Evolutionary conservation across 2,329 filamentous ascomycete genomes (phyloP), one percentile per base, ranked within the genome.

Genomic region (Pestalotiopsis sp.): DNA sequence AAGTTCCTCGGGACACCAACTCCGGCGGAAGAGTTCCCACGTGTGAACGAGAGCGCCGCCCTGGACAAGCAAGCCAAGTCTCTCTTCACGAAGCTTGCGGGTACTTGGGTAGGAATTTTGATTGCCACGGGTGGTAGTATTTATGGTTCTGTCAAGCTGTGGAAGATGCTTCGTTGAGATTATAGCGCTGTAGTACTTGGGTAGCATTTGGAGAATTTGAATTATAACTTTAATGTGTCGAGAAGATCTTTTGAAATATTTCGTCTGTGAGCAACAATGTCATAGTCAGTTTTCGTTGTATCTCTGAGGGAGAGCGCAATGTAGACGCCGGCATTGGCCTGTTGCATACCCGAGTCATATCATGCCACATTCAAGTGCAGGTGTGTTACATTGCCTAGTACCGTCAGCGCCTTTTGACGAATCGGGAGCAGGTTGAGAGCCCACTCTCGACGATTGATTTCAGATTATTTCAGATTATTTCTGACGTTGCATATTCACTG

Each of bases 1-100:
- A 68, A 75, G 59, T 76, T 78, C 25, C 70, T 81, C 39, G 70
- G 69, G 69, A 72, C 74, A 65, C 74, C 75, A 2, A 63, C 78
- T 5, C 78, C 77, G 2, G 69, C 74, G 56, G 73, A 73, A 59
- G 75, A 73, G 27, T 77, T 78, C 45, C 77, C 78, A 7, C 66
- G 68, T 7, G 74, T 72, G 23, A 79, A 78, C 68, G 77, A 77
- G 39, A 60, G 68, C n/a, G 63, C 70, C 11, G 72, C 72, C 0
- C 69, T 64, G 3, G 69, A 69, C 3, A 58, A 66, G 23, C 60
- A 66, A 6, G 69, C 70, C 1, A 66, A 39, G 52, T 31, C 67
- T 9, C 56, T 71, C n/a, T 57, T 67, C 5, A 23, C 45, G 13
- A 67, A 64, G 49, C 38, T 64, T 9, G 27, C 39, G 27, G 14